Base-by-base conservation (phyloP, 2,329 filamentous ascomycete species). In the Albophoma yamanashiensis region DNA sequence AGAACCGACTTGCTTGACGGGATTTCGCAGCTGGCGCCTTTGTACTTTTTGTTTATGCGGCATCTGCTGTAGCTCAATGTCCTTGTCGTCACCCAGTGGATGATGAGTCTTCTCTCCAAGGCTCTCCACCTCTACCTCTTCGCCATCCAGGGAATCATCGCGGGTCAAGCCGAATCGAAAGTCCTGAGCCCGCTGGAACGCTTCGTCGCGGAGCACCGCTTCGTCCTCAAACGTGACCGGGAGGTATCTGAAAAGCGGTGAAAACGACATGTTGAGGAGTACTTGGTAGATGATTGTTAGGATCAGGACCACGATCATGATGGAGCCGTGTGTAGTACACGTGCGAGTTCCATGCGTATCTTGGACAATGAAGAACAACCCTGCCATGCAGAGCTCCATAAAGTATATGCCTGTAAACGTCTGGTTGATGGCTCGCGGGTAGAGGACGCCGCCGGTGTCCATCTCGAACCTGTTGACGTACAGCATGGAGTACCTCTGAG, bases 171-270 rank as follows among this genome's bases (percentile, higher is more conserved):
- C 86, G 60, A 92, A 82, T 11, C 88, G 86, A 27, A 79, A 79
- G 60, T 87, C 85, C 70, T 95, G 91, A 4, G 87, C 88, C 55
- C 88, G 81, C 66, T 91, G 88, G 70, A 97, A 99, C 45, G 89
- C 90, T 68, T 93, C 86, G 66, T 99, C 94, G 8, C 93, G 87
- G n/a, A 90, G 78, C 0, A 94, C 90, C 3, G 94, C 94, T 69
- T 97, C 93, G 64, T 97, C 94, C 71, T 99, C 94, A 59, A 97
- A 86, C 0, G 93, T 97, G 64, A 97, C 95, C 0, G 94, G 94
- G 4, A 99, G 78, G 68, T 96, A 96, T 45, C 89, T 85, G 70
- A 96, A 87, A 12, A 99, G 80, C 3, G 94, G 93, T 0, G 84
- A 84, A 66, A 99, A 97, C 0, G 92, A 89, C 59, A 79, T 77